These are phyloP conservation scores for Trichoderma hamatum DNA, from an alignment of 2,329 filamentous ascomycete genomes.

Conservation along the genomic window DNA sequence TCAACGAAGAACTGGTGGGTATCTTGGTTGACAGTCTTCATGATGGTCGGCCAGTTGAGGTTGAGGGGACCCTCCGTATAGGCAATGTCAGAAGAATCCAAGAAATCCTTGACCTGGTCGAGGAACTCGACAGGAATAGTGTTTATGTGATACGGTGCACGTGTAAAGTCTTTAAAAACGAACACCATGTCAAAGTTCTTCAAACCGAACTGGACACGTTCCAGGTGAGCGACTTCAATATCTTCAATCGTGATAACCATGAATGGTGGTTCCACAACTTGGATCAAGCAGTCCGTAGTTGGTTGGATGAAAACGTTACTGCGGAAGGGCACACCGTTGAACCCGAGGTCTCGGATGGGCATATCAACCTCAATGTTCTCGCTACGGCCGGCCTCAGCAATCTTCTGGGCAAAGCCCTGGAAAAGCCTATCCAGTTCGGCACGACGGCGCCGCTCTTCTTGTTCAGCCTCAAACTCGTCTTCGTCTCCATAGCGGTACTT, in stretches of 20 bases:
- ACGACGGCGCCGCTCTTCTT: slow-evolving; percentile 89
- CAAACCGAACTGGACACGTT: slow-evolving; percentile 93
- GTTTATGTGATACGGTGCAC: slow-evolving; percentile 92
- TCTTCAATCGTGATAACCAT: slow-evolving; percentile 94
- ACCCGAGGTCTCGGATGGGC: slow-evolving; percentile 93
- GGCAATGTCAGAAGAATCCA: slow-evolving; percentile 93
- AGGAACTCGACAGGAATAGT: slow-evolving; percentile 95
- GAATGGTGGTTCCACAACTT: slow-evolving; percentile 95
- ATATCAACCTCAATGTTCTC: slow-evolving; percentile 94
- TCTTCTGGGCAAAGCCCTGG: slow-evolving; percentile 95
- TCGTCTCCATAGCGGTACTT: slow-evolving; percentile 98
- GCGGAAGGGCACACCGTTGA: slow-evolving; percentile 93
- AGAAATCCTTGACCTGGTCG: slow-evolving; percentile 95
- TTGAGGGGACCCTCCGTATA: slow-evolving; percentile 95
- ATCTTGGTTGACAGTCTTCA: slow-evolving; percentile 96
- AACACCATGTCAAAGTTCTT: slow-evolving; percentile 99
- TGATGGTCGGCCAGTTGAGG: slow-evolving; percentile 98
- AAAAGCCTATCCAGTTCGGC: slow-evolving; percentile 95
- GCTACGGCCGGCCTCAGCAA: slow-evolving; percentile 89
- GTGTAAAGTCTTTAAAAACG: slow-evolving; percentile 95
- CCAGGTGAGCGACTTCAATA: slow-evolving; percentile 93
- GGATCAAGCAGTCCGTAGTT: slow-evolving; percentile 94
- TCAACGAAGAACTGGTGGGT: slow-evolving; percentile 94
- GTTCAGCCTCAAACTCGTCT: slow-evolving; percentile 97
- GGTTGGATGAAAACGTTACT: slow-evolving; percentile 96